Conservation (phyloP, 306 rosid genomes). For the Cyamopsis tetragonoloba region DNA sequence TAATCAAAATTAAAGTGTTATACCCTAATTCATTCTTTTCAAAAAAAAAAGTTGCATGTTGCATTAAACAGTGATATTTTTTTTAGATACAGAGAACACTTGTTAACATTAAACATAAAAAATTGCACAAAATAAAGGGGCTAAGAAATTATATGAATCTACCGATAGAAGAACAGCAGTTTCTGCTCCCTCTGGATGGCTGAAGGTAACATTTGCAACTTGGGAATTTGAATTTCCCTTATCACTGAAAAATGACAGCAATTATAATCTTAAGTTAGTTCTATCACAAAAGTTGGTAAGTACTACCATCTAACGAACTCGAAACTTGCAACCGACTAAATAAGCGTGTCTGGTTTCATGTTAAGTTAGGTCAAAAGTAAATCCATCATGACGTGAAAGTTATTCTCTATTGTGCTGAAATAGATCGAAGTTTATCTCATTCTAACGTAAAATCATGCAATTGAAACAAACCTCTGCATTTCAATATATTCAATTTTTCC, state of each 20-base stretch:
- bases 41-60: background rate
- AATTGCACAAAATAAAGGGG: background rate
- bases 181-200: slow-evolving; percentile 51
- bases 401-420: no score
- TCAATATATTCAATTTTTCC: slow-evolving; percentile 54
- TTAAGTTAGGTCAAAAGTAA: no score
- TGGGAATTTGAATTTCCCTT: slow-evolving; percentile 42
- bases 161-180: slow-evolving; percentile 75
- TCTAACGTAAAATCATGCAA: no score
- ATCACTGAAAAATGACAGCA: slow-evolving; percentile 31
- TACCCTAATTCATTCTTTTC: background rate
- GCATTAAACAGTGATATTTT: background rate
- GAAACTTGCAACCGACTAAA: no score
- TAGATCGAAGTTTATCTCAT: no score
- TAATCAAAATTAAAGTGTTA: background rate
- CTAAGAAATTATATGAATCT: slow-evolving; percentile 19
- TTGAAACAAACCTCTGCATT: slow-evolving; percentile 41
- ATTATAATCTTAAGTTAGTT: background rate
- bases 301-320: background rate
- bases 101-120: no score
- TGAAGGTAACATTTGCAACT: slow-evolving; percentile 60
- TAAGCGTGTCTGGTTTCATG: no score
- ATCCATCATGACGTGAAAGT: no score
- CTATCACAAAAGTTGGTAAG: background rate
- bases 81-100: background rate